phyloP scores from a whole-genome alignment of 2,329 filamentous ascomycete genomes.

The Diaporthe ilicicola region DNA sequence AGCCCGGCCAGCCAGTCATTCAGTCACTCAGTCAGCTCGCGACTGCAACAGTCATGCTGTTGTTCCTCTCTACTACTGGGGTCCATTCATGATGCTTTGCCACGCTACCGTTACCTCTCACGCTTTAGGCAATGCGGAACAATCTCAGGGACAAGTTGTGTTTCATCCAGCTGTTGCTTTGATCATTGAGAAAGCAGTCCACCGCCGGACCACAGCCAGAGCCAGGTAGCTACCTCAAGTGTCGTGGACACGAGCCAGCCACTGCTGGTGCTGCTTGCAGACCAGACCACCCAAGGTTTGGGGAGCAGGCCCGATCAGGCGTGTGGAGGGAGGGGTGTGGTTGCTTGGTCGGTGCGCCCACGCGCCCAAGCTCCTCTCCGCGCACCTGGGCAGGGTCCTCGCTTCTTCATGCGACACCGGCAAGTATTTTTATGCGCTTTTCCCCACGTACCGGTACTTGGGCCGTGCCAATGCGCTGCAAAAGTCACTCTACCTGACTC shows the following conservation, averaged over 20 bases:
- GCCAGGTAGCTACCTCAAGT: not conserved
- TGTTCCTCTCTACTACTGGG: not conserved
- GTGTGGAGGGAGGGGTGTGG: conserved; percentile 14
- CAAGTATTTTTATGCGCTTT: conserved; percentile 41
- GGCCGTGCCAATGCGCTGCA: conserved; percentile 35
- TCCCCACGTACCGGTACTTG: conserved; percentile 44
- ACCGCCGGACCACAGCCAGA: not conserved
- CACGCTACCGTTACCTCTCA: not conserved
- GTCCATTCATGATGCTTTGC: not conserved
- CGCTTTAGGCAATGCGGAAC: not conserved
- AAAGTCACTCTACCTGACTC: conserved; percentile 29
- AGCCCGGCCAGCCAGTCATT: not conserved
- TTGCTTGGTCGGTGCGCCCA: not conserved
- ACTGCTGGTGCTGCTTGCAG: conserved; percentile 8
- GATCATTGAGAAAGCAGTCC: conserved; percentile 12
- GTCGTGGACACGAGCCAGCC: conserved; percentile 2
- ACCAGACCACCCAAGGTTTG: conserved; percentile 8
- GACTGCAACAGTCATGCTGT: not conserved
- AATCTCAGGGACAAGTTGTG: conserved; percentile 3
- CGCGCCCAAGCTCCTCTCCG: not conserved
- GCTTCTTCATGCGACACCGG: conserved; percentile 36
- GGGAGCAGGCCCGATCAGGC: conserved; percentile 20
- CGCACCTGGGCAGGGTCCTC: conserved; percentile 21
- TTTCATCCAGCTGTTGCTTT: conserved; percentile 24
- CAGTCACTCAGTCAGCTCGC: not conserved